Evolutionary conservation across 768 basidiomycete species (phyloP).

Genomic region (Kwoniella botswanensis): DNA sequence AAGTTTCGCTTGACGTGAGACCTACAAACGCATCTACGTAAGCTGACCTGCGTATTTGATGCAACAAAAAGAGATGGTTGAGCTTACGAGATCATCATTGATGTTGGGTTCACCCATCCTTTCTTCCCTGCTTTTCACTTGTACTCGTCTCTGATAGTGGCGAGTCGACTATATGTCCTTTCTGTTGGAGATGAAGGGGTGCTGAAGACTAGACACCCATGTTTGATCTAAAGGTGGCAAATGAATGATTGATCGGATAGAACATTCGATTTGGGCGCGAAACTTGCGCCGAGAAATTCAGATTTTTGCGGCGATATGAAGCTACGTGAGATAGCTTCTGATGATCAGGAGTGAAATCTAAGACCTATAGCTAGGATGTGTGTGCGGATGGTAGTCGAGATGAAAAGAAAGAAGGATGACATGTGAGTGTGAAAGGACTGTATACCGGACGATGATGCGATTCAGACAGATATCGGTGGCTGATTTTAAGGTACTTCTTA

Average conservation of each 20-base stretch:
- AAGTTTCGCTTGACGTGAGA: slow-evolving; percentile 45
- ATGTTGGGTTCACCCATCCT: slow-evolving; percentile 4
- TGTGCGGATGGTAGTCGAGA: not conserved
- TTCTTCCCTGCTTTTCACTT: not conserved
- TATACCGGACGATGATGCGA: not conserved
- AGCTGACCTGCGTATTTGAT: not conserved
- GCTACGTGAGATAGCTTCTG: not conserved
- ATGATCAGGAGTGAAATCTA: not conserved
- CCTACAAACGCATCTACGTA: slow-evolving; percentile 20
- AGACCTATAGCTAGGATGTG: not conserved
- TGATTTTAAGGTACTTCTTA: too few relatives aligned
- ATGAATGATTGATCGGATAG: slow-evolving; percentile 3
- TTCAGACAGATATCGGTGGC: not conserved
- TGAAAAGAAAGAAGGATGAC: not conserved
- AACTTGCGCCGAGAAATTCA: not conserved
- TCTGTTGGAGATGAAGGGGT: not conserved
- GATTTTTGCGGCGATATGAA: too few relatives aligned
- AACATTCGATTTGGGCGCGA: slow-evolving; percentile 10
- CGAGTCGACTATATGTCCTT: not conserved
- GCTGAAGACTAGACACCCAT: slow-evolving; percentile 18
- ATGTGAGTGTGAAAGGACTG: not conserved
- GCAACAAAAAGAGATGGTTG: too few relatives aligned
- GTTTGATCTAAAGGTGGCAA: slow-evolving; percentile 1
- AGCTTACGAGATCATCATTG: slow-evolving; percentile 10
- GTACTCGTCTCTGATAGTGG: not conserved